Conservation (phyloP, 345 rosid genomes). For the Dovyalis caffra region DNA sequence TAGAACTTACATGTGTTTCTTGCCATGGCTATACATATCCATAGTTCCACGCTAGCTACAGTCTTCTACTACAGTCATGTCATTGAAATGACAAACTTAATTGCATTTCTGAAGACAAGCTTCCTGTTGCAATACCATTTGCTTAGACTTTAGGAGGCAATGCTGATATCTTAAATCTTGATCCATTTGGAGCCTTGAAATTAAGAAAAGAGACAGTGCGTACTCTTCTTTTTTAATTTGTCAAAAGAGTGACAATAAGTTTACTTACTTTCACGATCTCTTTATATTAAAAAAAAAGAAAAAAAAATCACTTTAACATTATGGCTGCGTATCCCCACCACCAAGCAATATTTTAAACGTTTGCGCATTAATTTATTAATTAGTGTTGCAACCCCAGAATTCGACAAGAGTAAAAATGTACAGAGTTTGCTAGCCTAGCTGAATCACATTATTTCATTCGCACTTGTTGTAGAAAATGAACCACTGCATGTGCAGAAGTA, state of each 20-base stretch:
- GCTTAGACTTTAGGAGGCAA: not conserved
- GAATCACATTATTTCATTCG: not conserved
- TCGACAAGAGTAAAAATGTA: not conserved
- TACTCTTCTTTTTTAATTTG: no score
- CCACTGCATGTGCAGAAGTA: not conserved
- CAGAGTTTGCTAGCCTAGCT: not conserved
- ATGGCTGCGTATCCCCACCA: slow-evolving; percentile 8
- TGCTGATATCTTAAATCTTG: not conserved
- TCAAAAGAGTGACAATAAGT: slow-evolving; percentile 4
- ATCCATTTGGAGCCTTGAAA: not conserved
- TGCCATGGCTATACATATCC: not conserved
- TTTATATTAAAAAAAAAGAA: not conserved
- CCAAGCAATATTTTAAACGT: slow-evolving; percentile 1
- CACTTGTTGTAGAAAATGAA: no score
- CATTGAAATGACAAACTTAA: no score
- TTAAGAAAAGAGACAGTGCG: no score
- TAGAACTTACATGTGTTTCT: not conserved
- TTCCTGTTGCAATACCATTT: not conserved
- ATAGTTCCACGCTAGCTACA: no score
- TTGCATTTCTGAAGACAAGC: not conserved
- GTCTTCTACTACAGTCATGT: no score
- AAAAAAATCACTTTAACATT: not conserved
- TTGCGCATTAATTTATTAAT: not conserved
- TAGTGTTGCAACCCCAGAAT: not conserved
- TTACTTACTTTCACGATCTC: not conserved